phyloP scores from a whole-genome alignment of 208 protist genomes.

The Wallacemonas collosoma region DNA sequence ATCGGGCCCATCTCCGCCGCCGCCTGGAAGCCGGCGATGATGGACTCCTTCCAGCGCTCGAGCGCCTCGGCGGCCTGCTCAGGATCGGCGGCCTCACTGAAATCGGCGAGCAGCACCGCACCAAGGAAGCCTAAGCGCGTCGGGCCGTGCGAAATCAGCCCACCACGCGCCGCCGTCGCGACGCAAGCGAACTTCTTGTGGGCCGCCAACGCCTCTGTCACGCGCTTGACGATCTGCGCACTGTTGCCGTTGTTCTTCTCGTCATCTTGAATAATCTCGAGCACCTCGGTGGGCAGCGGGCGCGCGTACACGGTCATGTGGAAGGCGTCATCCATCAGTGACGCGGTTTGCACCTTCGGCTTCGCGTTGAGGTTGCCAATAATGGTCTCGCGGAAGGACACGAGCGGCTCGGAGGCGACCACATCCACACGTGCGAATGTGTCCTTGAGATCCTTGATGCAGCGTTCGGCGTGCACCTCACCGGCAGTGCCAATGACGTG shows the following conservation, averaged over 20 bases:
- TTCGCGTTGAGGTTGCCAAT: conserved; percentile 56
- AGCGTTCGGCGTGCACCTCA: conserved; percentile 97
- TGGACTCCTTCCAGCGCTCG: conserved; percentile 73
- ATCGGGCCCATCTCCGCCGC: conserved; percentile 94
- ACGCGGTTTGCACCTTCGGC: conserved; percentile 69
- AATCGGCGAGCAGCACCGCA: conserved; percentile 68
- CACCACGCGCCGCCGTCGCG: conserved; percentile 41
- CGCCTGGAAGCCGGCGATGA: conserved; percentile 96
- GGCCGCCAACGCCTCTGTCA: conserved; percentile 34
- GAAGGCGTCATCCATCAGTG: conserved; percentile 68
- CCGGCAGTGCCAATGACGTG: conserved; percentile 96
- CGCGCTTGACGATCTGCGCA: conserved; percentile 35
- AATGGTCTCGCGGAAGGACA: conserved; percentile 90
- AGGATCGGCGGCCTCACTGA: conserved; percentile 41
- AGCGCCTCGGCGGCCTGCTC: conserved; percentile 37
- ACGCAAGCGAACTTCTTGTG: conserved; percentile 58
- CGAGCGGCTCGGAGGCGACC: conserved; percentile 82
- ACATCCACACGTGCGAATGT: conserved; percentile 89
- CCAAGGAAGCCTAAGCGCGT: conserved; percentile 73
- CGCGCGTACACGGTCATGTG: conserved; percentile 73
- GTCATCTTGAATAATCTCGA: conserved; percentile 77
- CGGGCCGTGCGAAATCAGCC: conserved; percentile 66
- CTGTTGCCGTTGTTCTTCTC: conserved; percentile 68
- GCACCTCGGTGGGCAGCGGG: conserved; percentile 67
- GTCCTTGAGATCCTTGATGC: conserved; percentile 93